phyloP scores from a whole-genome alignment of 192 early-diverging fungal species.

The Phycomyces blakesleeanus region DNA sequence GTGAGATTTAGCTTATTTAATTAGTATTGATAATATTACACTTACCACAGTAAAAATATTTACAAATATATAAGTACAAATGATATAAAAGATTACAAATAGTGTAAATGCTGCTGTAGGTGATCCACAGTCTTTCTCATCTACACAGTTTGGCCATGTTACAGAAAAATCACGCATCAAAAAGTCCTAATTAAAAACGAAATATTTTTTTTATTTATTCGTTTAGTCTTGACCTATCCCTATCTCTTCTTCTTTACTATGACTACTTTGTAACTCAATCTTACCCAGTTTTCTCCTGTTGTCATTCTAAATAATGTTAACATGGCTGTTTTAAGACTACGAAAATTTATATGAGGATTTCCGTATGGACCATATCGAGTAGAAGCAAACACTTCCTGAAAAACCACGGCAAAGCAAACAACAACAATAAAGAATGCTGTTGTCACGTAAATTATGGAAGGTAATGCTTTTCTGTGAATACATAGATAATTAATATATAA shows the following conservation, averaged over 20 bases:
- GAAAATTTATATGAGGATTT: conserved; percentile 19
- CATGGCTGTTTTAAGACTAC: conserved; percentile 1
- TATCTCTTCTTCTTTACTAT: too few species aligned
- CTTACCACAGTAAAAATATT: conserved; percentile 29
- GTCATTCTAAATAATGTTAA: conserved; percentile 26
- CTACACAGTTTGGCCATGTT: conserved; percentile 7
- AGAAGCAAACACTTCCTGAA: conserved; percentile 21
- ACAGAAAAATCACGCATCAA: conserved; percentile 26
- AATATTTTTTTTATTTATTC: too few species aligned
- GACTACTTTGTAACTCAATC: too few species aligned
- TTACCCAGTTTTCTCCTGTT: conserved; percentile 34
- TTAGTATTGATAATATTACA: too few species aligned
- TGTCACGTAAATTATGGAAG: conserved; percentile 20
- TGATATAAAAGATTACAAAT: conserved; percentile 24
- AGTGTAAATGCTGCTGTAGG: conserved; percentile 14
- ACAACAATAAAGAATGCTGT: conserved; percentile 11
- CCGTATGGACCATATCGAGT: conserved; percentile 23
- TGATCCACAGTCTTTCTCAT: conserved; percentile 23
- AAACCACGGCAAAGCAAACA: conserved; percentile 23
- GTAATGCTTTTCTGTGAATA: conserved; percentile 14
- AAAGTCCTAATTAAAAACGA: conserved; percentile 23
- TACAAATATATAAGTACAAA: conserved; percentile 33
- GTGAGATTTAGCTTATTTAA: too few species aligned
- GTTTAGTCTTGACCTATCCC: too few species aligned
- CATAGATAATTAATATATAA: neutral